Evolutionary conservation across 768 basidiomycete genomes (phyloP), one percentile per base, ranked within the genome.

Genomic region (Serendipita sp.): DNA sequence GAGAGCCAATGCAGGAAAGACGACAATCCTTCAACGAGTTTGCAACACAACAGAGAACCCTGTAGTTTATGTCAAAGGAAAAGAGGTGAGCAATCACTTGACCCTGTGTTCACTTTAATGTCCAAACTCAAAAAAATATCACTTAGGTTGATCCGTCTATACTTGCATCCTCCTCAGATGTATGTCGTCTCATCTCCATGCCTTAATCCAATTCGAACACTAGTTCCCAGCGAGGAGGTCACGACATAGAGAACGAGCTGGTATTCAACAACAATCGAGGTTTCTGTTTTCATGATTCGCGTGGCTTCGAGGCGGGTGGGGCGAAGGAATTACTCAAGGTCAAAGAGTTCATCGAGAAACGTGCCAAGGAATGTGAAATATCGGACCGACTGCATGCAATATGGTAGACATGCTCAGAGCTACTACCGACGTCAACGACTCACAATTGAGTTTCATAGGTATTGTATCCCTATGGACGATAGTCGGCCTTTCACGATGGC

Each of bases 261-360:
- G 66, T 70, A 4, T 78, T 74, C 66, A 54, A 46, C 24, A 75
- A 70, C 68, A 74, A 75, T 37, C 68, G 65, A 2, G 56, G 67
- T 2, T 78, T 76, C 67, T 70, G 77, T 24, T 78, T 78, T 64
- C 78, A 78, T 45, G 77, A 78, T 65, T 78, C 78, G 15, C 64
- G 70, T 48, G 78, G 77, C 3, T 76, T 78, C 60, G 76, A 78
- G 68, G 65, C 74, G 24, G 77, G 77, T 2, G 68, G 67, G 1
- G 68, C 30, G 0, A 65, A 68, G 1, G 73, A 78, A 65, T 64
- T 76, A 2, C 62, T 70, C 1, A 69, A 63, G 7, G 72, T 78
- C 28, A 68, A 66, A 51, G 46, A 58, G 1, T 78, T 79, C 67
- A 71, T 79, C 11, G 24, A 64, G n/a, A 28, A 71, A 24, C 65